Percentiles rank a stretch among this genome's conserved stretches.
These are phyloP conservation scores for Chenopodium formosanum DNA, from an alignment of 148 eudicot genomes.

Conservation along the genomic window DNA sequence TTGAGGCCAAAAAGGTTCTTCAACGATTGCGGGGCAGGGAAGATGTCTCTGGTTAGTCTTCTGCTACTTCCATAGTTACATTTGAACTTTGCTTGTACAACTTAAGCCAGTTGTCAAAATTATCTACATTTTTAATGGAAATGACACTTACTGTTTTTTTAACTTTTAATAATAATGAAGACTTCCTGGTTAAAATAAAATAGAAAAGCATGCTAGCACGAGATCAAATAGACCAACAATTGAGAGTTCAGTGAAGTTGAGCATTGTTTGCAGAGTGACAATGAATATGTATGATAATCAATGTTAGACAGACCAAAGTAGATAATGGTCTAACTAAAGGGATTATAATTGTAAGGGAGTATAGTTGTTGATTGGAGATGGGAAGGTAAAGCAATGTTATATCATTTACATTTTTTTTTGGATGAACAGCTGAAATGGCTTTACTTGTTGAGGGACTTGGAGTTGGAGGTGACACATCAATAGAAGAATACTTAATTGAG, in stretches of 20 bases:
- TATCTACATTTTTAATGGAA: background rate
- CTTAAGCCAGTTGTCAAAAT: background rate
- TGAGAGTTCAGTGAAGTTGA: background rate
- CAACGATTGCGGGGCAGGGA: constrained; percentile 63
- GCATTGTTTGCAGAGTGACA: background rate
- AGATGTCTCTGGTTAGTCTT: constrained; percentile 61
- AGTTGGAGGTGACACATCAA: constrained; percentile 48
- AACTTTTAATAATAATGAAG: background rate
- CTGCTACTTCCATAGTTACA: constrained; percentile 6
- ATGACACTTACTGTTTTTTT: background rate
- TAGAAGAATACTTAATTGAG: constrained; percentile 55
- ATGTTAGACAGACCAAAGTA: background rate
- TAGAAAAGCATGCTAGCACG: background rate
- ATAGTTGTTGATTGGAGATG: background rate
- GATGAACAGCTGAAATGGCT: constrained; percentile 58
- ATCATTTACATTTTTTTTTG: constrained; percentile 6
- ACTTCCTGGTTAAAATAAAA: background rate
- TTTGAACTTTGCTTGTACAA: background rate
- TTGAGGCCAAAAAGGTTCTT: constrained; percentile 64
- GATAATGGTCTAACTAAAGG: background rate
- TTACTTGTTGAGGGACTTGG: constrained; percentile 62
- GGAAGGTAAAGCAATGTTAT: constrained; percentile 7
- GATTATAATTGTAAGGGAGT: background rate
- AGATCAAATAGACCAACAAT: background rate
- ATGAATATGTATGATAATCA: background rate